phyloP scores from a whole-genome alignment of 2,329 filamentous ascomycete species.

The Fusarium napiforme region DNA sequence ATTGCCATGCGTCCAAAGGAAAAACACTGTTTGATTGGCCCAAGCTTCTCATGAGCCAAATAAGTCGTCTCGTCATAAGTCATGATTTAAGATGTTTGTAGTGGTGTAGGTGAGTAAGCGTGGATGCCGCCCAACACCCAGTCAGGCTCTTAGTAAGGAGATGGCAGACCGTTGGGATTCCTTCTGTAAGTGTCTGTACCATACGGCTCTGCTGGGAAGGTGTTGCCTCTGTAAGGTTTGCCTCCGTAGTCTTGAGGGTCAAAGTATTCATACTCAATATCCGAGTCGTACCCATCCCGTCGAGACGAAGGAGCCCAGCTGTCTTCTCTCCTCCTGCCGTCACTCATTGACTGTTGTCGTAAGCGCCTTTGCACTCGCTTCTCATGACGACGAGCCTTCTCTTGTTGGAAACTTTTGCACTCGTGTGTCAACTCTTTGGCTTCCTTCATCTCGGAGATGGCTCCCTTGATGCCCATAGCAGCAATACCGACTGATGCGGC shows the following conservation, averaged over 20 bases:
- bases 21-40: constrained; percentile 7
- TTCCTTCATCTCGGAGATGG: constrained; percentile 66
- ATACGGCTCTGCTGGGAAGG: constrained; percentile 32
- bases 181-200: constrained; percentile 30
- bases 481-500: constrained; percentile 69
- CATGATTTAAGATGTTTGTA: constrained; percentile 28
- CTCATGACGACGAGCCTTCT: constrained; percentile 62
- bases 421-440: constrained; percentile 62
- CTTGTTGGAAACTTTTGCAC: constrained; percentile 59
- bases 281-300: constrained; percentile 53
- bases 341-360: constrained; percentile 39
- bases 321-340: constrained; percentile 56
- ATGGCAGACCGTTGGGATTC: constrained; percentile 49
- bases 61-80: constrained; percentile 43
- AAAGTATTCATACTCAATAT: constrained; percentile 54
- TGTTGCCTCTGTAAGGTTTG: constrained; percentile 29
- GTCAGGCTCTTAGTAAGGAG: constrained; percentile 35
- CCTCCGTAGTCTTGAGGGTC: constrained; percentile 59
- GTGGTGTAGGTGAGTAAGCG: constrained; percentile 1
- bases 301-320: constrained; percentile 58
- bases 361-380: constrained; percentile 55
- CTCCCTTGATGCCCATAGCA: constrained; percentile 67
- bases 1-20: constrained; percentile 18
- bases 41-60: constrained; percentile 28
- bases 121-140: not conserved